Evolutionary conservation across 2,329 filamentous ascomycete genomes (phyloP).

Genomic region (Clarireedia paspali): DNA sequence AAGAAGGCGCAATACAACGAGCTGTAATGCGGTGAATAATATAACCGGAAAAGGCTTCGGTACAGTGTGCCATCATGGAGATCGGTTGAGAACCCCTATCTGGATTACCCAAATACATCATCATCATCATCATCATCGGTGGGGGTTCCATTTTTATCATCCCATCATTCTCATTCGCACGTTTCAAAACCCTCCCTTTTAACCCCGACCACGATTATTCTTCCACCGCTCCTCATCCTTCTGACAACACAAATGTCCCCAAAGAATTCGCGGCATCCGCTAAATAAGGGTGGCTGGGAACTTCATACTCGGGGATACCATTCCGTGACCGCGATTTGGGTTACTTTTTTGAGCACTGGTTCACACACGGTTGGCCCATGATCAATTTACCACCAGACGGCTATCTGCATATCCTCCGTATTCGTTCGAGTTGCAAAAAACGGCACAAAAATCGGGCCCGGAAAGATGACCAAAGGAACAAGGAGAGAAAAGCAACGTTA

Average conservation of each 20-base stretch:
- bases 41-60: neutral
- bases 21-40: slow-evolving; percentile 4
- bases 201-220: neutral
- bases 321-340: neutral
- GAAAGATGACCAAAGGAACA: neutral
- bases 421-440: neutral
- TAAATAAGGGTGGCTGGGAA: neutral
- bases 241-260: neutral
- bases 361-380: neutral
- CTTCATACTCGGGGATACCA: neutral
- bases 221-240: neutral
- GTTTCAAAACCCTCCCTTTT: neutral
- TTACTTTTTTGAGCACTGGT: neutral
- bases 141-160: slow-evolving; percentile 5
- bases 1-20: neutral
- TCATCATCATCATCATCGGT: neutral
- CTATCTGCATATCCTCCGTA: neutral
- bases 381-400: neutral
- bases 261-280: neutral
- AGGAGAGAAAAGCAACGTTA: neutral
- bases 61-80: neutral
- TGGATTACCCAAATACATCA: neutral
- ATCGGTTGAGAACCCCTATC: slow-evolving; percentile 7
- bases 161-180: neutral
- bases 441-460: neutral